phyloP scores from a whole-genome alignment of 208 protist genomes.

The Trypanosoma congolense region DNA sequence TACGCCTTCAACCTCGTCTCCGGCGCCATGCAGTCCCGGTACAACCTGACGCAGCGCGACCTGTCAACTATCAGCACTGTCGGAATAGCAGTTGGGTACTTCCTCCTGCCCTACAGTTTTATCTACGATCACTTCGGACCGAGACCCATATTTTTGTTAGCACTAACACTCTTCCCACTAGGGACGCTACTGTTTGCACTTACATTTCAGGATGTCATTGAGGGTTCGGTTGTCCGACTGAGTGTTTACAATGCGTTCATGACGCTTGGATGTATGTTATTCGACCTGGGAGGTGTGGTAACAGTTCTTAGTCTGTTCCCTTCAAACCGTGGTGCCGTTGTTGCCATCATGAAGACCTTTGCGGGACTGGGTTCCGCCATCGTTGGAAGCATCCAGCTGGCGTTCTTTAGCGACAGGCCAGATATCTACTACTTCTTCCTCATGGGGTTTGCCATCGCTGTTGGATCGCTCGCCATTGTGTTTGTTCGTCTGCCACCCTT shows the following conservation, averaged over 20 bases:
- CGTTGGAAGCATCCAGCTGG: constrained; percentile 55
- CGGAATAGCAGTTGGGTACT: constrained; percentile 40
- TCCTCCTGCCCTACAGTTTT: constrained; percentile 55
- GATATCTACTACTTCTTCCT: constrained; percentile 61
- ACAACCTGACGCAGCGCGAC: constrained; percentile 60
- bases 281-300: constrained; percentile 71
- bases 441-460: constrained; percentile 29
- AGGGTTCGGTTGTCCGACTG: constrained; percentile 48
- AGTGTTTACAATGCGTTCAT: constrained; percentile 52
- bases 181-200: constrained; percentile 59
- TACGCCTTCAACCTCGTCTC: constrained; percentile 82
- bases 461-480: constrained; percentile 35
- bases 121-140: constrained; percentile 78
- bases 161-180: constrained; percentile 40
- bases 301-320: constrained; percentile 75
- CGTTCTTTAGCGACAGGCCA: constrained; percentile 56
- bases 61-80: constrained; percentile 77
- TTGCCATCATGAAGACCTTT: constrained; percentile 84
- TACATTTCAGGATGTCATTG: constrained; percentile 43
- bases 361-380: constrained; percentile 79
- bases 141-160: constrained; percentile 54
- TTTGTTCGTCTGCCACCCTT: constrained; percentile 66
- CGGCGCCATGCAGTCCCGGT: constrained; percentile 50
- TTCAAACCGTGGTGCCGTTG: constrained; percentile 63
- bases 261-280: constrained; percentile 56